These are phyloP conservation scores for Epicoccum sorghinum DNA, from an alignment of 2,329 filamentous ascomycete genomes.

Conservation along the genomic window DNA sequence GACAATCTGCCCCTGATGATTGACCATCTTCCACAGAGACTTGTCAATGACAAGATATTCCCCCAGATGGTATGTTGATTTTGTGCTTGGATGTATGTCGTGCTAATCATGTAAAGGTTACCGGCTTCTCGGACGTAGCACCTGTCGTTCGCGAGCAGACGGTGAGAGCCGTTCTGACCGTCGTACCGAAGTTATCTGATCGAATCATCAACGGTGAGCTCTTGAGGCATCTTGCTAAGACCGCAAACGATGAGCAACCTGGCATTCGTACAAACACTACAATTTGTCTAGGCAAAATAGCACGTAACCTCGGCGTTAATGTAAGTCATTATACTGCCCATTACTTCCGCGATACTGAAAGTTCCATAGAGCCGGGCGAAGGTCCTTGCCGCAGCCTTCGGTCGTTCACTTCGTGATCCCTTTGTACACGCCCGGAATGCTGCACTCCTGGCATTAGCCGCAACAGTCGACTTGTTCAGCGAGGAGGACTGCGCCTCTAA, in stretches of 20 bases:
- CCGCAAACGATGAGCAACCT: slow-evolving; percentile 95
- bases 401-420: slow-evolving; percentile 85
- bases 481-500: slow-evolving; percentile 89
- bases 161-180: slow-evolving; percentile 86
- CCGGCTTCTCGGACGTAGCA: slow-evolving; percentile 89
- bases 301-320: slow-evolving; percentile 77
- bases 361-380: slow-evolving; percentile 73
- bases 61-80: slow-evolving; percentile 74
- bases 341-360: slow-evolving; percentile 15
- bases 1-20: slow-evolving; percentile 92
- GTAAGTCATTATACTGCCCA: slow-evolving; percentile 43
- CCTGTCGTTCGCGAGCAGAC: slow-evolving; percentile 95
- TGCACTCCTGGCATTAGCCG: slow-evolving; percentile 81
- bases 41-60: slow-evolving; percentile 96
- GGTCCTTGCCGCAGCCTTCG: slow-evolving; percentile 91
- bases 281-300: slow-evolving; percentile 95
- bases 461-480: slow-evolving; percentile 82
- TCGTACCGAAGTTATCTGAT: slow-evolving; percentile 89
- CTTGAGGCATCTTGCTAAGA: slow-evolving; percentile 88
- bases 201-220: slow-evolving; percentile 93
- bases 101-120: slow-evolving; percentile 64
- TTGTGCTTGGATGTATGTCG: background rate
- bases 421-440: slow-evolving; percentile 95
- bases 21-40: slow-evolving; percentile 82
- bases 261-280: slow-evolving; percentile 98